Conservation (phyloP, 192 early-diverging fungal species). For the Piromyces finnis region DNA sequence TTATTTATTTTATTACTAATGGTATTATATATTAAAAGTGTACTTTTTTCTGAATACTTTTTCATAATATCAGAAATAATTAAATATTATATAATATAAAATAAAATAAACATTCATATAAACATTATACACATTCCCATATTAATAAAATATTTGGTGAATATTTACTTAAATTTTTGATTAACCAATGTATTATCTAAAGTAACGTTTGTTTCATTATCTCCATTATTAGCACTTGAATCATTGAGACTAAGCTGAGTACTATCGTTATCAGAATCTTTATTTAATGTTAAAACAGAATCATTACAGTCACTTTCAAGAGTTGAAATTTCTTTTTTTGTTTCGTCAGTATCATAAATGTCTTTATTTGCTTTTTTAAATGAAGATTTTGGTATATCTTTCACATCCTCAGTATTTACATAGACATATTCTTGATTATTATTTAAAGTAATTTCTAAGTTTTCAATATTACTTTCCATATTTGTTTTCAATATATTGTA, state of each 20-base stretch:
- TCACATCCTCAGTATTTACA: not conserved
- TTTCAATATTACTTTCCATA: not conserved
- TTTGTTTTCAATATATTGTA: not conserved
- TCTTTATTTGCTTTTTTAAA: not conserved
- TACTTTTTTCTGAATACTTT: too few relatives aligned
- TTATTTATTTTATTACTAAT: too few relatives aligned
- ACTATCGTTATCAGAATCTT: not conserved
- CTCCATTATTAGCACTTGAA: not conserved
- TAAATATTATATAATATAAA: too few relatives aligned
- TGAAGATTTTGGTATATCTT: not conserved
- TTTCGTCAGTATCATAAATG: not conserved
- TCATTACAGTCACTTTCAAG: not conserved
- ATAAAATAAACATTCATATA: too few relatives aligned
- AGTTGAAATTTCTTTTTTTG: not conserved
- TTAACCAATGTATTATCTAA: not conserved
- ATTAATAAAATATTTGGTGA: too few relatives aligned
- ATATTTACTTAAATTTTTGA: not conserved
- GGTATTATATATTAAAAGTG: too few relatives aligned
- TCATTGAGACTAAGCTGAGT: not conserved
- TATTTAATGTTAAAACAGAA: not conserved
- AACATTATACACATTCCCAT: too few relatives aligned
- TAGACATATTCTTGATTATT: not conserved
- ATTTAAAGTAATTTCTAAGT: not conserved
- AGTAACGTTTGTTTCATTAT: not conserved
- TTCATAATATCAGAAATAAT: too few relatives aligned